Evolutionary conservation across 306 rosid genomes (phyloP), one percentile per base, ranked within the genome.

Genomic region (Rosa lucieae): DNA sequence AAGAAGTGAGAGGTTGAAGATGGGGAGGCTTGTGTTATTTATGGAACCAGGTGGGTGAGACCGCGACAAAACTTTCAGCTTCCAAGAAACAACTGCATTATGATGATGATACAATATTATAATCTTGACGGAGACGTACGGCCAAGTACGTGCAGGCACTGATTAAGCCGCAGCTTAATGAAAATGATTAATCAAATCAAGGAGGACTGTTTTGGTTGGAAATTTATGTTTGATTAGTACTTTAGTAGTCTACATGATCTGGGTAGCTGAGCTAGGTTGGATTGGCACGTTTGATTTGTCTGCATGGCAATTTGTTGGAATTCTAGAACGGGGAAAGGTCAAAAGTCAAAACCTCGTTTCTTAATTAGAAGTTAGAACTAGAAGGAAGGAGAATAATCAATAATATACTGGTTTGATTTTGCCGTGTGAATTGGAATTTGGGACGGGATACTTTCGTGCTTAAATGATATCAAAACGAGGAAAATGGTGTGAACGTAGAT

Each of bases 81-180:
- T 77, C 65, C 48, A 39, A 20, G 66, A 66, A 67, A 51, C 8
- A 1, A 32, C 40, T 39, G 40, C 42, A 23, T 23, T 43, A 11
- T 35, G 44, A 65, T 8, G 23, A 53, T 42, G 40, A 39, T n/a
- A 39, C 12, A 74, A 1, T 10, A 39, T 40, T 20, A 39, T 74
- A 21, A 39, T 23, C 26, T 23, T 67, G 61, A 56, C 39, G 29
- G 26, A 11, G 44, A 44, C 71, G 71, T 39, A 67, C 71, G 71
- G 71, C n/a, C 71, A 15, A 18, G 71, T 67, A 67, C 71, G 71
- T 67, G 71, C 48, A 5, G 8, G 47, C 71, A 67, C 26, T 39
- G 23, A 66, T 66, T 35, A 66, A 37, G 47, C 70, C 6, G 26
- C 23, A 37, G 46, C 5, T 67, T 18, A 3, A 14, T 67, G 71